phyloP scores from a whole-genome alignment of 305 asterid species.

The Andrographis paniculata region DNA sequence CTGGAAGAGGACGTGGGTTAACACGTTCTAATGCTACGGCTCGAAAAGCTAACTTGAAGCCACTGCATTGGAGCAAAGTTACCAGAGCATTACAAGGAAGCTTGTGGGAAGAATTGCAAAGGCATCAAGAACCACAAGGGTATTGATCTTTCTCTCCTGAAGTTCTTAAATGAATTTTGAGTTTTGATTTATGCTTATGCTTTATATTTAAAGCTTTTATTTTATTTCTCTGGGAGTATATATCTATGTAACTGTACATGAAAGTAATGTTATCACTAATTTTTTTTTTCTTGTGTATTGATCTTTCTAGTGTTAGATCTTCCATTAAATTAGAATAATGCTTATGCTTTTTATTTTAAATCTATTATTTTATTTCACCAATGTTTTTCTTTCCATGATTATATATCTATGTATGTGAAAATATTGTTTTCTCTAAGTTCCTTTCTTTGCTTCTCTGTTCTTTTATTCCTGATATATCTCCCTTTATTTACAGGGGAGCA shows the following conservation, averaged over 20 bases:
- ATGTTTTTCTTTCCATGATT: too few relatives aligned
- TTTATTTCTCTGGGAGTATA: neutral
- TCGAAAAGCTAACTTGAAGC: slow-evolving; percentile 56
- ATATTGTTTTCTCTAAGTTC: slow-evolving; percentile 3
- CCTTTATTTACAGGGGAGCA: slow-evolving; percentile 38
- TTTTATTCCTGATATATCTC: slow-evolving; percentile 16
- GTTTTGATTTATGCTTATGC: neutral
- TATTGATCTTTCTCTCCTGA: slow-evolving; percentile 28
- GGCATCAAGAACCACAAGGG: slow-evolving; percentile 62
- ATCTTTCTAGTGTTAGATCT: slow-evolving; percentile 19
- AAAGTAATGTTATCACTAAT: too few relatives aligned
- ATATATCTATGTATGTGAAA: too few relatives aligned
- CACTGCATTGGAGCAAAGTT: slow-evolving; percentile 87
- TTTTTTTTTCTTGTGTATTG: too few relatives aligned
- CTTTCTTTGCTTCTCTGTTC: slow-evolving; percentile 9
- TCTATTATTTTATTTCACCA: too few relatives aligned
- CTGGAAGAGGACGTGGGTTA: slow-evolving; percentile 26
- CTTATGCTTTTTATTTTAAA: too few relatives aligned
- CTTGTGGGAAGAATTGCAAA: slow-evolving; percentile 82
- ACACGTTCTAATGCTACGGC: slow-evolving; percentile 22
- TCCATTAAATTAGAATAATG: too few relatives aligned
- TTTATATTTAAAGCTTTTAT: slow-evolving; percentile 1
- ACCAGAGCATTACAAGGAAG: slow-evolving; percentile 82
- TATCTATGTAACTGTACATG: neutral
- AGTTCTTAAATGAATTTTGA: too few relatives aligned